Percentiles rank a stretch among this genome's conserved stretches.
Evolutionary conservation across 208 protist species (phyloP).

Genomic region (Leishmania mexicana): DNA sequence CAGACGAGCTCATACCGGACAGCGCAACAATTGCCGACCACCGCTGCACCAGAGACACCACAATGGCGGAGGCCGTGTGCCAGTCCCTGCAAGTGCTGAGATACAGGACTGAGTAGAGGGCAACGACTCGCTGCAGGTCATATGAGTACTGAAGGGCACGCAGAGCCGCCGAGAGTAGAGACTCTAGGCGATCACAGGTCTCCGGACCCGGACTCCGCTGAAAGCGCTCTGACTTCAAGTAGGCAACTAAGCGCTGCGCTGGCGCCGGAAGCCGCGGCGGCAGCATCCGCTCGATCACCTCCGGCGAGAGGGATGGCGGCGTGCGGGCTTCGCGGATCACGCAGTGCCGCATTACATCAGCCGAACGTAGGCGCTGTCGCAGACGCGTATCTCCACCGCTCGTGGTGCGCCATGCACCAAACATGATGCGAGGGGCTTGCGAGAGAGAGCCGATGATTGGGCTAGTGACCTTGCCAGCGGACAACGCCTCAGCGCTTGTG

Average conservation of each 20-base stretch:
- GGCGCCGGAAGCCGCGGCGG: conserved; percentile 6
- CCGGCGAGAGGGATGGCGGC: conserved; percentile 26
- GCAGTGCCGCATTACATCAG: conserved; percentile 35
- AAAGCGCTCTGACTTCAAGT: conserved; percentile 4
- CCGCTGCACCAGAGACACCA: conserved; percentile 14
- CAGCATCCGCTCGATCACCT: conserved; percentile 27
- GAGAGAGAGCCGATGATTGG: background rate
- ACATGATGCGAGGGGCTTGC: conserved; percentile 2
- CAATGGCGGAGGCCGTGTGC: conserved; percentile 2
- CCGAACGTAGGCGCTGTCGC: background rate
- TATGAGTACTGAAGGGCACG: conserved; percentile 4
- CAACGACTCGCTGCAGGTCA: conserved; percentile 11
- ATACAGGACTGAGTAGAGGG: conserved; percentile 16
- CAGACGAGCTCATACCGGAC: background rate
- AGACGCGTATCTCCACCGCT: conserved; percentile 2
- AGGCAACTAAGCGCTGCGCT: background rate
- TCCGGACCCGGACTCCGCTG: background rate
- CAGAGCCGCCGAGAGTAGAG: conserved; percentile 4
- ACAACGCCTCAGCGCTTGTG: background rate
- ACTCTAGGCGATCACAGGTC: background rate
- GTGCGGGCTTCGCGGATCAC: conserved; percentile 45
- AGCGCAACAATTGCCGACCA: conserved; percentile 5
- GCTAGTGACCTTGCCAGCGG: no score
- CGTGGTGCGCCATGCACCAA: conserved; percentile 39
- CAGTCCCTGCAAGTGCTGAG: conserved; percentile 13